Evolutionary conservation across 2,329 filamentous ascomycete species (phyloP).

Genomic region (Fusarium virguliforme): DNA sequence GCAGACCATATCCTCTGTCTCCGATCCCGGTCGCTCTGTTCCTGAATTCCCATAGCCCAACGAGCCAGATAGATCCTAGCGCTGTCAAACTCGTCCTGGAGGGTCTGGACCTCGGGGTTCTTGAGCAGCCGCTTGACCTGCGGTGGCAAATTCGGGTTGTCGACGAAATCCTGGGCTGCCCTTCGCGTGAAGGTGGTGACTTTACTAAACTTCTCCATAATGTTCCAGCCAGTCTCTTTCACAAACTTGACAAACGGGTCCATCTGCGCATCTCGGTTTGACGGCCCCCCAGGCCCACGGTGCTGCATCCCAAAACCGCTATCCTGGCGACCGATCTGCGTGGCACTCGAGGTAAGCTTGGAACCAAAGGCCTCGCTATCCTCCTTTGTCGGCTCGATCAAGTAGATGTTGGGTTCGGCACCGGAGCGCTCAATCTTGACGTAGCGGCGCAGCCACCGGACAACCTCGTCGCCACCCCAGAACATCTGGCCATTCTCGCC

Average conservation of each 20-base stretch:
- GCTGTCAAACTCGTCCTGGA: constrained; percentile 98
- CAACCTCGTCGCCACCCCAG: constrained; percentile 96
- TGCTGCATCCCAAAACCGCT: constrained; percentile 49
- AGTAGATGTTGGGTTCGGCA: constrained; percentile 90
- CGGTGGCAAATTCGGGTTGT: constrained; percentile 91
- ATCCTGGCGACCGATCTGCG: constrained; percentile 52
- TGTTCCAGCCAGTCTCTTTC: constrained; percentile 96
- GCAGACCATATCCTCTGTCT: constrained; percentile 94
- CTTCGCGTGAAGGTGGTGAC: constrained; percentile 96
- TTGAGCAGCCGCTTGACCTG: constrained; percentile 88
- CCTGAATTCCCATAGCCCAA: constrained; percentile 99
- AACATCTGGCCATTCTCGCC: constrained; percentile 89
- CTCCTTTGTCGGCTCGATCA: constrained; percentile 89
- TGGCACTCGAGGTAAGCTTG: constrained; percentile 64
- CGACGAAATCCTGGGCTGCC: constrained; percentile 91
- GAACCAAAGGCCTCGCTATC: constrained; percentile 86
- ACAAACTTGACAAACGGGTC: constrained; percentile 94
- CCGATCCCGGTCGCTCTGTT: constrained; percentile 92
- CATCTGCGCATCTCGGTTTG: constrained; percentile 79
- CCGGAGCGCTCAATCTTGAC: constrained; percentile 85
- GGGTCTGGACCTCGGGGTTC: constrained; percentile 93
- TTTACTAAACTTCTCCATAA: constrained; percentile 96
- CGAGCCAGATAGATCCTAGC: constrained; percentile 93
- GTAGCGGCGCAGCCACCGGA: constrained; percentile 91
- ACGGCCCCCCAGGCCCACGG: constrained; percentile 57